Conservation (phyloP, 352 stramenopile genomes). For the Nothophytophthora sp. region DNA sequence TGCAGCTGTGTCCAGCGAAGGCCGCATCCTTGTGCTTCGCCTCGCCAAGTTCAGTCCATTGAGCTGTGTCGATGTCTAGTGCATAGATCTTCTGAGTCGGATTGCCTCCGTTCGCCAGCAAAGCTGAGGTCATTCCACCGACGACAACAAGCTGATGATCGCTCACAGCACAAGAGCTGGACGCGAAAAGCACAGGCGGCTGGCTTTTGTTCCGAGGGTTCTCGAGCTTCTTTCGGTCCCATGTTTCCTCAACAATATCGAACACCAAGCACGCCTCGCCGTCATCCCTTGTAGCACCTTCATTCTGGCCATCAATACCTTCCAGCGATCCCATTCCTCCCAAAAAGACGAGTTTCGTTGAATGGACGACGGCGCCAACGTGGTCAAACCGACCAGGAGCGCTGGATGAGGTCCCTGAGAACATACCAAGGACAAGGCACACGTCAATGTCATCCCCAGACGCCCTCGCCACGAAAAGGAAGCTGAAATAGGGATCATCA, state of each 20-base stretch:
- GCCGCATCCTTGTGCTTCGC: constrained; percentile 47
- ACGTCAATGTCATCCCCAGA: not conserved
- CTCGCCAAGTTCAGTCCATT: constrained; percentile 58
- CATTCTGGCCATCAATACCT: constrained; percentile 18
- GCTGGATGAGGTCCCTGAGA: constrained; percentile 15
- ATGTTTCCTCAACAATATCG: constrained; percentile 47
- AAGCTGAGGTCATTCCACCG: constrained; percentile 49
- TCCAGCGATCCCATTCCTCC: constrained; percentile 59
- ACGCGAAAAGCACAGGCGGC: constrained; percentile 40
- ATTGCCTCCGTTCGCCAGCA: constrained; percentile 36
- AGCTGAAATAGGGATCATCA: not conserved
- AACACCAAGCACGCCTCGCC: constrained; percentile 42
- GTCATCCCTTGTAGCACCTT: constrained; percentile 7
- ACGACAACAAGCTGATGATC: constrained; percentile 60
- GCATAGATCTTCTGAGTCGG: constrained; percentile 57
- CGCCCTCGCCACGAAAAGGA: not conserved
- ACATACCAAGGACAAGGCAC: not conserved
- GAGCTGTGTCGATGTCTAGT: constrained; percentile 41
- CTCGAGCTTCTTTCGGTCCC: constrained; percentile 38
- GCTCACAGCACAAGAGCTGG: constrained; percentile 46
- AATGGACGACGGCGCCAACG: constrained; percentile 45
- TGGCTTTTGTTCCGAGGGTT: constrained; percentile 34
- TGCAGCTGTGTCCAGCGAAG: constrained; percentile 56
- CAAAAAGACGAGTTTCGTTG: constrained; percentile 58
- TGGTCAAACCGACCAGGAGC: constrained; percentile 54